Conservation (phyloP, 306 rosid species). For the Quillaja saponaria region DNA sequence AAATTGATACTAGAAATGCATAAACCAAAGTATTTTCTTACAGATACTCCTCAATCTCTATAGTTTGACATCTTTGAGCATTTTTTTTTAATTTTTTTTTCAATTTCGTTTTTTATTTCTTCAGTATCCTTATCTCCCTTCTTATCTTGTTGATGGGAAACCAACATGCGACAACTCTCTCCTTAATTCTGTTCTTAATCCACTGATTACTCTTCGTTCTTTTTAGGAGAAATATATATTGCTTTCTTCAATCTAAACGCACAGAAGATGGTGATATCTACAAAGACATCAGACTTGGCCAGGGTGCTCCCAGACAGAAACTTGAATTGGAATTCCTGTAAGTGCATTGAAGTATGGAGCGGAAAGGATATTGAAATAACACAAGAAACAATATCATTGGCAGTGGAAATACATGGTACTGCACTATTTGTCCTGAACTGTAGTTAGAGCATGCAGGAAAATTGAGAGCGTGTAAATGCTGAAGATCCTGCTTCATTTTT, state of each 20-base stretch:
- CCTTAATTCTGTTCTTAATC: constrained; percentile 18
- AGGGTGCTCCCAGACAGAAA: constrained; percentile 42
- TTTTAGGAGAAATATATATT: constrained; percentile 64
- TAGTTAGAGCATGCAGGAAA: too few species aligned
- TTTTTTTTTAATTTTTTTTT: neutral
- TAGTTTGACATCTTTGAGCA: neutral
- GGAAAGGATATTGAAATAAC: constrained; percentile 42
- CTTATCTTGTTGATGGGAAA: neutral
- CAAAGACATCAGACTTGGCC: constrained; percentile 49
- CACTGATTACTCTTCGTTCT: neutral
- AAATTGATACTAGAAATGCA: too few species aligned
- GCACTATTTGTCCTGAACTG: constrained; percentile 47
- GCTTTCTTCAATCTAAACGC: constrained; percentile 73
- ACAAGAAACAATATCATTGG: constrained; percentile 35
- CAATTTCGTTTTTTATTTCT: neutral
- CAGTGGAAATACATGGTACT: constrained; percentile 56
- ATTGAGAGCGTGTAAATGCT: too few species aligned
- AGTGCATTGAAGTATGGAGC: constrained; percentile 66
- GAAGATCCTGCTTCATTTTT: too few species aligned
- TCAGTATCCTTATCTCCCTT: too few species aligned
- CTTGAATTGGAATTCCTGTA: constrained; percentile 38
- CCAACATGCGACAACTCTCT: neutral
- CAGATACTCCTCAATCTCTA: too few species aligned
- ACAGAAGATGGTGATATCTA: constrained; percentile 36
- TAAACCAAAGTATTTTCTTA: too few species aligned